phyloP scores from a whole-genome alignment of 768 basidiomycete species.

The Collybiopsis luxurians region DNA sequence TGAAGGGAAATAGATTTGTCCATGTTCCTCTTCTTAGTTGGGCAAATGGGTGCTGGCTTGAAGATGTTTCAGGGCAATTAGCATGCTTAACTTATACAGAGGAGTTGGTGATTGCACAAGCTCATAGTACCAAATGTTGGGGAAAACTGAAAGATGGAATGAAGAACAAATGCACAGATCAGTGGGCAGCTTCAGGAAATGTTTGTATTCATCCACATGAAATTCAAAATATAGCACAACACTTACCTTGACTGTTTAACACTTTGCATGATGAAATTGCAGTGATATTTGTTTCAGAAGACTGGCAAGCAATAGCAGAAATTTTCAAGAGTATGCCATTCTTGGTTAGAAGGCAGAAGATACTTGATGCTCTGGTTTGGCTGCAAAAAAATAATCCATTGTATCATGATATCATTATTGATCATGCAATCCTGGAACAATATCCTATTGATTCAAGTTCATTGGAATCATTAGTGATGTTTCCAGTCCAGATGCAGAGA shows the following conservation, averaged over 20 bases:
- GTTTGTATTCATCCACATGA: slow-evolving; percentile 15
- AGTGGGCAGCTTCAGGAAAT: slow-evolving; percentile 12
- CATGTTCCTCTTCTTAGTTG: slow-evolving; percentile 13
- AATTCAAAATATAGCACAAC: slow-evolving; percentile 1
- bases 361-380: slow-evolving; percentile 10
- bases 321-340: slow-evolving; percentile 12
- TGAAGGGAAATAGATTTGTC: too few species aligned
- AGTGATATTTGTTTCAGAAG: slow-evolving; percentile 11
- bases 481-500: slow-evolving; percentile 10
- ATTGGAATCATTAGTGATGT: slow-evolving; percentile 1
- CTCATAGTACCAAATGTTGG: slow-evolving; percentile 12
- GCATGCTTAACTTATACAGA: slow-evolving; percentile 9
- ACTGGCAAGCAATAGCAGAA: background rate
- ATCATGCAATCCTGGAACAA: slow-evolving; percentile 2
- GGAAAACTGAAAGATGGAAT: slow-evolving; percentile 1
- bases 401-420: slow-evolving; percentile 11
- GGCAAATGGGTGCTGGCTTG: slow-evolving; percentile 21
- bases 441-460: slow-evolving; percentile 11
- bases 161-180: background rate
- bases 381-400: slow-evolving; percentile 14
- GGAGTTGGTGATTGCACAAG: slow-evolving; percentile 13
- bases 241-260: slow-evolving; percentile 5
- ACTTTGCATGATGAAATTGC: slow-evolving; percentile 14
- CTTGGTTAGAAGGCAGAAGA: slow-evolving; percentile 9
- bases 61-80: slow-evolving; percentile 10